Conservation (phyloP, 1,284 basidiomycete genomes). For the Sporisorium scitamineum region DNA sequence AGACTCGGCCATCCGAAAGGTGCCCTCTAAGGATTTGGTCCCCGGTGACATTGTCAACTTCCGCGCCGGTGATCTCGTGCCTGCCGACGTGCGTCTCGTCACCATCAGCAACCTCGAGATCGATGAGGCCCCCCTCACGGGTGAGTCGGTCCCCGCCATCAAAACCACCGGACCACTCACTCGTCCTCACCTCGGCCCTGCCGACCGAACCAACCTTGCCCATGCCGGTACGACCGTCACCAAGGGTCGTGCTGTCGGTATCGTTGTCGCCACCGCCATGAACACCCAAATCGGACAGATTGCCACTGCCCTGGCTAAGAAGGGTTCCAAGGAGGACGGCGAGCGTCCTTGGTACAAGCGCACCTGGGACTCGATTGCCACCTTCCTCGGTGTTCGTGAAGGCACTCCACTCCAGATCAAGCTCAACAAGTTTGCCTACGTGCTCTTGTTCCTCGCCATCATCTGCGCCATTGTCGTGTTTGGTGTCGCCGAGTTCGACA, state of each 20-base stretch:
- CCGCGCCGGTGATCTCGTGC: conserved; percentile 58
- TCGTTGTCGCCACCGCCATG: conserved; percentile 60
- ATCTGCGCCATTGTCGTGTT: conserved; percentile 72
- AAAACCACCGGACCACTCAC: conserved; percentile 51
- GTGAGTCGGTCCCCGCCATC: conserved; percentile 60
- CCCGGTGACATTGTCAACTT: conserved; percentile 74
- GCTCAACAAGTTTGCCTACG: conserved; percentile 75
- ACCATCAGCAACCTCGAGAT: conserved; percentile 60
- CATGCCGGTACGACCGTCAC: conserved; percentile 63
- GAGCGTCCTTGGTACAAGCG: conserved; percentile 43
- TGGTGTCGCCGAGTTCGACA: conserved; percentile 71
- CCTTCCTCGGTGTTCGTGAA: conserved; percentile 71
- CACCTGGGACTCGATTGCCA: conserved; percentile 54
- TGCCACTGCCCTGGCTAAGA: conserved; percentile 57
- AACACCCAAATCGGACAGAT: conserved; percentile 63
- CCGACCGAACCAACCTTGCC: conserved; percentile 60
- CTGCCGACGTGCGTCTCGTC: conserved; percentile 62
- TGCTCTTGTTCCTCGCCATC: conserved; percentile 75
- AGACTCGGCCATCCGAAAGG: conserved; percentile 31
- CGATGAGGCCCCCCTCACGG: conserved; percentile 64
- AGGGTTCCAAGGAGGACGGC: conserved; percentile 23
- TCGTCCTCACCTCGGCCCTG: conserved; percentile 48
- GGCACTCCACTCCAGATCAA: conserved; percentile 77
- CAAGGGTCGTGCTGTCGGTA: conserved; percentile 59
- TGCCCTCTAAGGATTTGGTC: conserved; percentile 41